Percentiles rank a stretch among this genome's conserved stretches.
These are phyloP conservation scores for Haberlea rhodopensis DNA, from an alignment of 257 asterid species.

Conservation along the genomic window DNA sequence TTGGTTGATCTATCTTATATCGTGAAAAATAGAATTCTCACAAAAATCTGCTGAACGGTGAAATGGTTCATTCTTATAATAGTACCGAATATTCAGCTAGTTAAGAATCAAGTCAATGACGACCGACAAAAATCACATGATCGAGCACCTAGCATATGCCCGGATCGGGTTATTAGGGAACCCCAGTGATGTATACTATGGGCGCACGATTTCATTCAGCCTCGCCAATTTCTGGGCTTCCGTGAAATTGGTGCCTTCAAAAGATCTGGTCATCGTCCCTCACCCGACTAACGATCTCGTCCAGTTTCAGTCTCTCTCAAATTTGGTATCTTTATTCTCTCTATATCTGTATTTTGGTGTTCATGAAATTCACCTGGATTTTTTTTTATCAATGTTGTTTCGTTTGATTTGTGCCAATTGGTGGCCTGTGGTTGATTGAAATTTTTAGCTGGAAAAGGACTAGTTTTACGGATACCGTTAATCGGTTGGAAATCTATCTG, in stretches of 20 bases:
- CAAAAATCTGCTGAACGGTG: too few species aligned
- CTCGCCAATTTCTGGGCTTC: conserved; percentile 80
- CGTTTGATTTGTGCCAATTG: background rate
- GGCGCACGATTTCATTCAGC: conserved; percentile 70
- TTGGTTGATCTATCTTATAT: too few species aligned
- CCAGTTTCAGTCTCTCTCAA: conserved; percentile 59
- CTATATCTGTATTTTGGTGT: conserved; percentile 10
- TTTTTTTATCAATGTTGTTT: background rate
- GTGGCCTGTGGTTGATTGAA: background rate
- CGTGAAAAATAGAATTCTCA: too few species aligned
- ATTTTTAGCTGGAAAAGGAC: background rate
- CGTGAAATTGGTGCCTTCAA: conserved; percentile 64
- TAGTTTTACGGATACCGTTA: too few species aligned
- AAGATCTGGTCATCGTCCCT: conserved; percentile 54
- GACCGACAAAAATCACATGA: conserved; percentile 26
- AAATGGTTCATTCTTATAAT: too few species aligned
- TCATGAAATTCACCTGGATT: background rate
- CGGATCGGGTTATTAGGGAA: conserved; percentile 76
- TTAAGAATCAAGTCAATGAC: conserved; percentile 33
- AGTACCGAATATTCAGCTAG: too few species aligned
- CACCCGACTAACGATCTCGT: conserved; percentile 76
- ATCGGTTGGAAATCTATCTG: conserved; percentile 5
- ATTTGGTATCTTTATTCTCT: conserved; percentile 44
- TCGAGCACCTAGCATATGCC: conserved; percentile 72
- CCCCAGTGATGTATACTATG: conserved; percentile 83